Evolutionary conservation across 106 monocot species (phyloP).

Genomic region (Dendrobium catenatum): DNA sequence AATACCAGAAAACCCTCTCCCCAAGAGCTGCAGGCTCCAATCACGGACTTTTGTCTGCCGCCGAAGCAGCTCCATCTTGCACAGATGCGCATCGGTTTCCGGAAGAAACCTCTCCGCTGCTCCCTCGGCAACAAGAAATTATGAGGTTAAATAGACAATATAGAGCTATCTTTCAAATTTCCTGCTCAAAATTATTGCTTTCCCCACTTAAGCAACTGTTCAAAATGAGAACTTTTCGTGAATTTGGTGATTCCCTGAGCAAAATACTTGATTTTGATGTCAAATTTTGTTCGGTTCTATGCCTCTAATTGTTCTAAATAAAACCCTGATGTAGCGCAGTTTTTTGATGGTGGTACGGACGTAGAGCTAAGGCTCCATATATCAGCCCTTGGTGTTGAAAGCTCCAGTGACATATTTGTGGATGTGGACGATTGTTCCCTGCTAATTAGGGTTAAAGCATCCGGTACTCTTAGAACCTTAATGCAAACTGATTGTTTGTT

Average conservation of each 20-base stretch:
- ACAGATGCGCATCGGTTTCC: slow-evolving; percentile 11
- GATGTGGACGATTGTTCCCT: slow-evolving; percentile 62
- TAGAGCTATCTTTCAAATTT: neutral
- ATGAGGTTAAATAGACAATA: slow-evolving; percentile 21
- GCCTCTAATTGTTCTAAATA: neutral
- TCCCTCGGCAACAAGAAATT: slow-evolving; percentile 16
- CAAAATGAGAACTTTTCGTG: neutral
- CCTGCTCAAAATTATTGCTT: neutral
- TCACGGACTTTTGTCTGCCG: neutral
- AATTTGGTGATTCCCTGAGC: neutral
- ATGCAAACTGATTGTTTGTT: slow-evolving; percentile 48
- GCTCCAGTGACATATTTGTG: slow-evolving; percentile 60
- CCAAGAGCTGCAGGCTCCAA: neutral
- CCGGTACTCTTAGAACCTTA: slow-evolving; percentile 47
- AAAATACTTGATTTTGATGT: neutral
- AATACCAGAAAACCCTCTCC: neutral
- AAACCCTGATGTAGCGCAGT: slow-evolving; percentile 25
- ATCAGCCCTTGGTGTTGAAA: slow-evolving; percentile 23
- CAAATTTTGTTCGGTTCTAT: neutral
- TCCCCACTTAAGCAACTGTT: too few relatives aligned
- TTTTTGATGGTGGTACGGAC: slow-evolving; percentile 48
- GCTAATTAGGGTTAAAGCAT: slow-evolving; percentile 50
- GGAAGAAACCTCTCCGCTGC: slow-evolving; percentile 12
- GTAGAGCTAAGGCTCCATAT: slow-evolving; percentile 64
- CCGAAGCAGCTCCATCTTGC: neutral